phyloP scores from a whole-genome alignment of 257 asterid genomes.

The Fraxinus anomala region DNA sequence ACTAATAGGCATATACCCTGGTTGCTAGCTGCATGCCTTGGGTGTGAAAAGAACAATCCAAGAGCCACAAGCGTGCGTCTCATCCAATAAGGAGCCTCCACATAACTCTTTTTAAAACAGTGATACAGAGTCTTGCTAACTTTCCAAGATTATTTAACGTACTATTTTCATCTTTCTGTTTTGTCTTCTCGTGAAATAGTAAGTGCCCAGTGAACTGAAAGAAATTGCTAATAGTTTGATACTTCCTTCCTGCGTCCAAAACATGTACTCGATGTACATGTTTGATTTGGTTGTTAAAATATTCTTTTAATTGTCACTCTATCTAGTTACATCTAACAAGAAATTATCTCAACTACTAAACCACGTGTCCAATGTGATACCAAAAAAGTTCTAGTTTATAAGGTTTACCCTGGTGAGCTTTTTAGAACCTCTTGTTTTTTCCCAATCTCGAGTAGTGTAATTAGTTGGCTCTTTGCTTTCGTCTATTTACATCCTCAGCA shows the following conservation, averaged over 20 bases:
- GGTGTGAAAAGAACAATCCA: not conserved
- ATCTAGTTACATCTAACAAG: not conserved
- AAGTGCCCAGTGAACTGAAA: not conserved
- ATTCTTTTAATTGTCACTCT: not conserved
- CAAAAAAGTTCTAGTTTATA: not conserved
- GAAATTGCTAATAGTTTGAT: not conserved
- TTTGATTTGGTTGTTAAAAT: not conserved
- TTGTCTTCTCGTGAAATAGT: not conserved
- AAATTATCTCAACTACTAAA: not conserved
- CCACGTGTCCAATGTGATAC: not conserved
- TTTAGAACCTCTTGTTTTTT: not conserved
- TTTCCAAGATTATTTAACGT: not conserved
- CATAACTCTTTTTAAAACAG: not conserved
- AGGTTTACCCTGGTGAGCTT: not conserved
- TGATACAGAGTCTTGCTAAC: not conserved
- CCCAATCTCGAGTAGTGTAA: not conserved
- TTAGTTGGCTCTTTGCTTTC: not conserved
- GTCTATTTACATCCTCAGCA: not conserved
- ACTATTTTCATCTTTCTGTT: not conserved
- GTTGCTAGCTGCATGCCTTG: not conserved
- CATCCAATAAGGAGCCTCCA: not conserved
- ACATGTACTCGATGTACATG: constrained; percentile 3
- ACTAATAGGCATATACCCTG: not conserved
- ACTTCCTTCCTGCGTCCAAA: not conserved
- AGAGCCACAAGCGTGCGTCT: not conserved